phyloP scores from a whole-genome alignment of 1,284 basidiomycete genomes.

The Mycena citricolor region DNA sequence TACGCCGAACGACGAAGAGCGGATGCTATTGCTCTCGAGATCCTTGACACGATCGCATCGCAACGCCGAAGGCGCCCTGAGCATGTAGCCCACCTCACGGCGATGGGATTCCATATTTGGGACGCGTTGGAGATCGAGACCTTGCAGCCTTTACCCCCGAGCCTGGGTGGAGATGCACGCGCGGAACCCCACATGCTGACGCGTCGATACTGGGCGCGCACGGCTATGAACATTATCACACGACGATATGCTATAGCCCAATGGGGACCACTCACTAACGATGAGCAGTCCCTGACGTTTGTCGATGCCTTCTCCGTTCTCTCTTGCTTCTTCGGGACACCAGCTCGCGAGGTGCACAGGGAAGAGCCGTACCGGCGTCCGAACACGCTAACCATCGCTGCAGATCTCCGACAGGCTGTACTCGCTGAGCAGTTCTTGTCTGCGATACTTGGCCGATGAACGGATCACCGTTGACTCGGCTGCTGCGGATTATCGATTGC shows the following conservation, averaged over 20 bases:
- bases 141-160: slow-evolving; percentile 34
- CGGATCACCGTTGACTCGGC: slow-evolving; percentile 26
- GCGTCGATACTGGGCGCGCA: slow-evolving; percentile 54
- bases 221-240: slow-evolving; percentile 44
- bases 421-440: slow-evolving; percentile 42
- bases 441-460: slow-evolving; percentile 32
- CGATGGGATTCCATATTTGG: slow-evolving; percentile 52
- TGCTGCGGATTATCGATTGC: slow-evolving; percentile 31
- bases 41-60: slow-evolving; percentile 41
- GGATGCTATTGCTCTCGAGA: slow-evolving; percentile 42
- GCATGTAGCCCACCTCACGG: slow-evolving; percentile 36
- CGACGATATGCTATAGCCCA: slow-evolving; percentile 41
- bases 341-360: slow-evolving; percentile 45
- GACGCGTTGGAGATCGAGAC: slow-evolving; percentile 46
- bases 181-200: slow-evolving; percentile 40
- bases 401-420: slow-evolving; percentile 42
- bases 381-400: no score
- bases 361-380: no score
- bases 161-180: slow-evolving; percentile 27
- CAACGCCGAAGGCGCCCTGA: slow-evolving; percentile 35
- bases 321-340: slow-evolving; percentile 55
- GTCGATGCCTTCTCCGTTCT: slow-evolving; percentile 50
- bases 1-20: slow-evolving; percentile 44
- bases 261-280: slow-evolving; percentile 37
- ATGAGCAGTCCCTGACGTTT: slow-evolving; percentile 34